These are phyloP conservation scores for Aspergillus luchuensis DNA, from an alignment of 2,329 filamentous ascomycete genomes.

Conservation along the genomic window DNA sequence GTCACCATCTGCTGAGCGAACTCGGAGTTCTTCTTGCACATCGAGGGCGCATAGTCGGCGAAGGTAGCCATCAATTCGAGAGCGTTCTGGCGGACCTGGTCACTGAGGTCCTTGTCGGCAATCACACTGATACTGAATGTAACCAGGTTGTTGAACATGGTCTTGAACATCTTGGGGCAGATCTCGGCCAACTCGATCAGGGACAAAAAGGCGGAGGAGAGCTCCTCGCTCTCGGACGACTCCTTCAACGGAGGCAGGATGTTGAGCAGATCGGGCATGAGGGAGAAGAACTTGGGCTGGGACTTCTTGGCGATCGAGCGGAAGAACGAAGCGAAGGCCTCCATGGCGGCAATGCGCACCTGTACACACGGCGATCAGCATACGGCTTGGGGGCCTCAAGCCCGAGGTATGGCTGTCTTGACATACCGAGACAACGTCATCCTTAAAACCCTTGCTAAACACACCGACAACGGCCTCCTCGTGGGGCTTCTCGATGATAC, in stretches of 20 bases:
- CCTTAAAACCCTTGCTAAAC: slow-evolving; percentile 89
- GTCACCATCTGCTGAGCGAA: slow-evolving; percentile 98
- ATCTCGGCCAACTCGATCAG: slow-evolving; percentile 92
- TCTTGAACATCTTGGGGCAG: slow-evolving; percentile 97
- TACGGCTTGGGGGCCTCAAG: background rate
- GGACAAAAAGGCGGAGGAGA: slow-evolving; percentile 85
- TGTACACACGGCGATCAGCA: slow-evolving; percentile 40
- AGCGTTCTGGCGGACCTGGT: slow-evolving; percentile 89
- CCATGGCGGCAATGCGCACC: slow-evolving; percentile 92
- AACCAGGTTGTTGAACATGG: slow-evolving; percentile 87
- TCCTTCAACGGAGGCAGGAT: slow-evolving; percentile 94
- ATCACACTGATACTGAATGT: slow-evolving; percentile 92
- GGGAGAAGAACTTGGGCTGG: slow-evolving; percentile 81
- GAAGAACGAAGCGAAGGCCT: slow-evolving; percentile 96
- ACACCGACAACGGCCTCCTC: slow-evolving; percentile 85
- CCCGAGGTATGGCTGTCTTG: background rate
- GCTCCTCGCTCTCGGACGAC: slow-evolving; percentile 81
- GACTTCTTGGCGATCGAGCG: slow-evolving; percentile 83
- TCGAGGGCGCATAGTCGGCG: slow-evolving; percentile 87
- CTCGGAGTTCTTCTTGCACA: slow-evolving; percentile 91
- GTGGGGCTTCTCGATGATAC: slow-evolving; percentile 94
- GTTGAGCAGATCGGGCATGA: slow-evolving; percentile 90
- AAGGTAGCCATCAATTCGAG: slow-evolving; percentile 98
- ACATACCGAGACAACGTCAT: slow-evolving; percentile 75
- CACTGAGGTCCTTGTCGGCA: slow-evolving; percentile 90